Evolutionary conservation across 2,329 filamentous ascomycete genomes (phyloP).

Genomic region (Mollisia scopiformis): DNA sequence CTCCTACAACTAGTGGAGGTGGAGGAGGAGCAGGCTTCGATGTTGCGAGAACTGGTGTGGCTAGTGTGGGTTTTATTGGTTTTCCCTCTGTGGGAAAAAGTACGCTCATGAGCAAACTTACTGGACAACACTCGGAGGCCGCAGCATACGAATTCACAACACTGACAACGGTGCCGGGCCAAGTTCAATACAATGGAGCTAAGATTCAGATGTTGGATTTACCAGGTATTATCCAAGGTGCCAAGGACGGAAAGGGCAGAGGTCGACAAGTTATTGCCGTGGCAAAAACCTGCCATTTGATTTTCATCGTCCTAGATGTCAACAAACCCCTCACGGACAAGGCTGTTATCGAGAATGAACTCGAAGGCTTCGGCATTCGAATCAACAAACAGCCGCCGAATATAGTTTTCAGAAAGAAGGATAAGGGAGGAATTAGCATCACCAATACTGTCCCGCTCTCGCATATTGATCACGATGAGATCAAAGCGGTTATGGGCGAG

Average conservation of each 20-base stretch:
- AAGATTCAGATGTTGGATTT: constrained; percentile 98
- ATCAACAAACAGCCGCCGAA: constrained; percentile 98
- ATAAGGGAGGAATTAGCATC: constrained; percentile 95
- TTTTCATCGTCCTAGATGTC: constrained; percentile 97
- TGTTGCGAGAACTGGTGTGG: constrained; percentile 95
- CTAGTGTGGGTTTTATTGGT: constrained; percentile 95
- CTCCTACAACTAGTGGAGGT: constrained; percentile 80
- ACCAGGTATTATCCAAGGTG: constrained; percentile 97
- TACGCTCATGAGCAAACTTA: constrained; percentile 93
- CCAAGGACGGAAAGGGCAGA: constrained; percentile 96
- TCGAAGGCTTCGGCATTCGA: constrained; percentile 96
- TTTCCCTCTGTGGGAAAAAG: constrained; percentile 99
- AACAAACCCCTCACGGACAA: constrained; percentile 99
- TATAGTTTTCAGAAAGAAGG: constrained; percentile 99
- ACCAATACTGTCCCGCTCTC: constrained; percentile 91
- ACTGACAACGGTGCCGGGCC: constrained; percentile 93
- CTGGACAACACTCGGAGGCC: constrained; percentile 94
- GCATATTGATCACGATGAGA: constrained; percentile 94
- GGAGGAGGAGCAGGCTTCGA: constrained; percentile 91
- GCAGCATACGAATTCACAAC: constrained; percentile 99
- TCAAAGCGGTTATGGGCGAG: constrained; percentile 96
- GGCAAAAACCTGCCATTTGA: constrained; percentile 97
- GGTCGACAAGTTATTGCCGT: constrained; percentile 98
- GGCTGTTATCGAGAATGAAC: constrained; percentile 88
- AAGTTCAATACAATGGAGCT: constrained; percentile 94